Evolutionary conservation across 2,329 filamentous ascomycete genomes (phyloP).

Genomic region (Passalora sequoiae): DNA sequence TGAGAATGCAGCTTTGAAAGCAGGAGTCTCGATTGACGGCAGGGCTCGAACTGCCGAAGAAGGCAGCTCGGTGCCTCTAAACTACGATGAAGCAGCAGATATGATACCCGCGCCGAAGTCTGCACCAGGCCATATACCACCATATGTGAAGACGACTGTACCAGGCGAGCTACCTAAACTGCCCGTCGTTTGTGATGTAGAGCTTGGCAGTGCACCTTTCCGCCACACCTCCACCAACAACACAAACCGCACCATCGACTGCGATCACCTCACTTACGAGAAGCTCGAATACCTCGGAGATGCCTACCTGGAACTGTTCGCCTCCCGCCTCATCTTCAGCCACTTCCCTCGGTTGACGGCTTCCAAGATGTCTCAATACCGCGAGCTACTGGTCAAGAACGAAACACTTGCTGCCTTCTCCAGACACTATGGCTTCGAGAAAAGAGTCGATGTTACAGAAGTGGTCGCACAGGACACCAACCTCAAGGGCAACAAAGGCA

Average conservation of each 20-base stretch:
- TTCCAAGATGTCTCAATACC: slow-evolving; percentile 67
- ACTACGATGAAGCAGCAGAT: not conserved
- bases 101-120: not conserved
- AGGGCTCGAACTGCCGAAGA: not conserved
- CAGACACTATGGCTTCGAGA: slow-evolving; percentile 63
- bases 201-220: slow-evolving; percentile 25
- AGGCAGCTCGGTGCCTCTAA: not conserved
- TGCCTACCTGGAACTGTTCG: slow-evolving; percentile 72
- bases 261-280: slow-evolving; percentile 58
- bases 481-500: slow-evolving; percentile 47
- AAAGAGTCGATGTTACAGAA: slow-evolving; percentile 52
- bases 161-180: not conserved
- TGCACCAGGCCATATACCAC: not conserved
- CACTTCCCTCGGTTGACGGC: slow-evolving; percentile 62
- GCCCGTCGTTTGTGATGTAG: not conserved
- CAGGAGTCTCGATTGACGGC: not conserved
- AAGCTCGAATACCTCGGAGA: slow-evolving; percentile 85
- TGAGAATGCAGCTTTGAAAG: not conserved
- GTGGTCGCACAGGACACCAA: slow-evolving; percentile 16
- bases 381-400: slow-evolving; percentile 78
- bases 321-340: slow-evolving; percentile 68
- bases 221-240: slow-evolving; percentile 29
- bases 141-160: not conserved
- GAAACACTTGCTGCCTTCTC: slow-evolving; percentile 67
- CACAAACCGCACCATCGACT: slow-evolving; percentile 21